Base-by-base conservation (phyloP, 23 red algal species). In the Agarophyton chilense region DNA sequence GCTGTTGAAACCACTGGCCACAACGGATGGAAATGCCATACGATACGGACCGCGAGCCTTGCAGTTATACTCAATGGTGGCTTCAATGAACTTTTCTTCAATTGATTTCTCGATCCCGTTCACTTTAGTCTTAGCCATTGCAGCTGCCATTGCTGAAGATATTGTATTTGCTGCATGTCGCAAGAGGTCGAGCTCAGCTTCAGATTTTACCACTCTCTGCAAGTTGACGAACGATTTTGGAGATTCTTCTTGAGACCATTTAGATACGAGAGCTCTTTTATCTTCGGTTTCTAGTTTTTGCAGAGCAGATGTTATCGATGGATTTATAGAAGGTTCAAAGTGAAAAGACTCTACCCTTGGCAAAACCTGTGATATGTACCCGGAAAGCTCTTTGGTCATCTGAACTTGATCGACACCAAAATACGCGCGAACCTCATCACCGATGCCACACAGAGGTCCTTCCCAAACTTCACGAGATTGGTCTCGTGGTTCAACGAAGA, bases 1-100 rank as follows among this genome's bases (percentile, higher is more conserved):
- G 45, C 45, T 73, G 40, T 90, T 83, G 38, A 39, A 42, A 5
- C 95, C 95, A 67, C 71, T 82, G 0, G 95, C 95, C 68, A 89
- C 95, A 65, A 97, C 95, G 29, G 84, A 78, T 52, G 95, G 95
- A 85, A 97, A 97, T 38, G 95, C 84, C 84, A 92, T 78, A 28
- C 90, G 64, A 46, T 51, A 73, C n/a, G 87, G 53, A 67, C 95
- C 95, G 24, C 88, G 82, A 41, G 34, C 43, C 24, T 77, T 62
- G 58, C 78, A 82, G 25, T 47, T 78, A 56, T 73, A 97, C 53
- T 88, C 90, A 24, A 97, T 84, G 2, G 50, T 81, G 29, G 95
- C 90, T 28, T 91, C 95, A 25, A 97, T 67, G 70, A 80, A 40
- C 67, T 78, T 83, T 72, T 97, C 95, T 26, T 47, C 26, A 5